Evolutionary conservation across 352 stramenopile genomes (phyloP).

Genomic region (Blastocystis sp.): DNA sequence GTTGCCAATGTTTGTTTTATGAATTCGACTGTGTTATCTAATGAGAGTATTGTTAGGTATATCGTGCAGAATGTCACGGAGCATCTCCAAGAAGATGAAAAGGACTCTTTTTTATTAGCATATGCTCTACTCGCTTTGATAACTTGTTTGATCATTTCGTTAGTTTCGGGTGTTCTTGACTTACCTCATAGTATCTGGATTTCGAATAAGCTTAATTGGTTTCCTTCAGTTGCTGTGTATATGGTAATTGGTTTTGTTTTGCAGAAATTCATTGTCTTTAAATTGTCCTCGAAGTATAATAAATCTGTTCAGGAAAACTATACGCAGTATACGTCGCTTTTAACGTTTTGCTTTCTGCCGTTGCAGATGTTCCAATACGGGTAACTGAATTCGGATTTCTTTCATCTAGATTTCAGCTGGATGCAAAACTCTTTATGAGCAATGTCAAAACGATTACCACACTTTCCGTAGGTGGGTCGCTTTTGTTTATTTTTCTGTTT

Average conservation of each 20-base stretch:
- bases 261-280: conserved; percentile 3
- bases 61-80: conserved; percentile 29
- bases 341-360: conserved; percentile 1
- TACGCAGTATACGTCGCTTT: neutral
- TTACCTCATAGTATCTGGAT: neutral
- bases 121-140: neutral
- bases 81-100: conserved; percentile 42
- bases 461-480: neutral
- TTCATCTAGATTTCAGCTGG: neutral
- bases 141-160: neutral
- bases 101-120: conserved; percentile 13
- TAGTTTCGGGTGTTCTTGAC: neutral
- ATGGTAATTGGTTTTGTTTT: neutral
- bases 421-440: neutral
- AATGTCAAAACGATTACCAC: neutral
- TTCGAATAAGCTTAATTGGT: neutral
- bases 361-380: conserved; percentile 32
- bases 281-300: conserved; percentile 5
- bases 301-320: neutral
- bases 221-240: neutral
- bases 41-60: neutral
- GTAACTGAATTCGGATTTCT: neutral
- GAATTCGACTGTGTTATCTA: neutral
- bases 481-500: conserved; percentile 30
- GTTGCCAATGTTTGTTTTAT: conserved; percentile 35